Conservation (phyloP, 2,329 filamentous ascomycete species). For the Sarocladium strictum region DNA sequence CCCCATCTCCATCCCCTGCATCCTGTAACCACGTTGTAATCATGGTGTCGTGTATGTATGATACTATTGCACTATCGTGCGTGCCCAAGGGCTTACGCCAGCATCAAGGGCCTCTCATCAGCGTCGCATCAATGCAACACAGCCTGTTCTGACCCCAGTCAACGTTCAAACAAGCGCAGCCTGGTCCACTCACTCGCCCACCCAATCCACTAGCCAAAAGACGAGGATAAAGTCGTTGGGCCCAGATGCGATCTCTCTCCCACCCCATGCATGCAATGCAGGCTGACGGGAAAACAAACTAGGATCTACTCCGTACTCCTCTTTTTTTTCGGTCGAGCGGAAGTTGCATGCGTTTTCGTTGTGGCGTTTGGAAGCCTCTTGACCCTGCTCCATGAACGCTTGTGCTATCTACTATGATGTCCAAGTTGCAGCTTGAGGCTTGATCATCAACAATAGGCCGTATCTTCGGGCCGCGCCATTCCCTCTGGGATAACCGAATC, state of each 20-base stretch:
- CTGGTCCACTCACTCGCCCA: no score
- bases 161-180: no score
- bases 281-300: not conserved
- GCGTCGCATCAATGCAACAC: not conserved
- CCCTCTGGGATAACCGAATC: no score
- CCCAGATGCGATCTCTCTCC: not conserved
- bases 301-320: conserved; percentile 1
- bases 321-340: not conserved
- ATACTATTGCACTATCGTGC: no score
- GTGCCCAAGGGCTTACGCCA: not conserved
- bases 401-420: not conserved
- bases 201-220: not conserved
- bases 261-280: conserved; percentile 2
- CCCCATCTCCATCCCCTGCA: not conserved
- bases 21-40: not conserved
- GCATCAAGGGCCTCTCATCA: not conserved
- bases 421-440: no score
- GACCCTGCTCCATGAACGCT: not conserved
- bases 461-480: not conserved
- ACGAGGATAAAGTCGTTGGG: not conserved
- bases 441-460: not conserved
- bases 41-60: no score
- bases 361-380: not conserved
- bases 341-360: not conserved
- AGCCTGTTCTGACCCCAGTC: not conserved